Base-by-base conservation (phyloP, 129 eudicot species). In the Pulicaria dysenterica region DNA sequence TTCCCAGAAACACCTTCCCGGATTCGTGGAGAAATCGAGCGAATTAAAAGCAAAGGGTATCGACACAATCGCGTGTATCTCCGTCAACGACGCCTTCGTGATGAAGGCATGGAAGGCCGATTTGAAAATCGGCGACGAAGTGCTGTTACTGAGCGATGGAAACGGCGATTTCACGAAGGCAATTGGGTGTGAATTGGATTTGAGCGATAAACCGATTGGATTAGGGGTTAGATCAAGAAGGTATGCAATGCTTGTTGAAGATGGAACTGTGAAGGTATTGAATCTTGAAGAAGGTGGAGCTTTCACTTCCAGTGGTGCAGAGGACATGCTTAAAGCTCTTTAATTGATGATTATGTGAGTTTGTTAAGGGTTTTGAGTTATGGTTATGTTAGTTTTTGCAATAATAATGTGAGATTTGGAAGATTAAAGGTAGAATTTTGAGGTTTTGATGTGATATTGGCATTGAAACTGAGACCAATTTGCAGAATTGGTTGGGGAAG, bases 241-340 rank as follows among this genome's bases (percentile, higher is more conserved):
- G 78, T 91, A 88, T 53, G 77, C 97, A 0, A 84, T 91, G 97
- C 80, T 85, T 50, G 97, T 86, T 3, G 97, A 86, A 13, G 88
- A 91, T 67, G 96, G 96, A 1, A 80, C 86, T 66, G 97, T 88
- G 3, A 88, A 91, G 76, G 83, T 92, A 7, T 70, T 92, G 81
- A 86, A 92, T 77, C 72, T 92, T 86, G 98, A 92, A 79, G 91
- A 89, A 38, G 98, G 96, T 4, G 98, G 96, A 0, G 91, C 96
- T 38, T 92, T 89, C 19, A 92, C 91, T 38, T 83, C 75, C 7
- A 92, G 98, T 75, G 81, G 98, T 64, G 98, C 98, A 38, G 95
- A 92, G 13, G 96, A 92, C 70, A 76, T 92, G 85, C 98, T 86
- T 48, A 83, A 87, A 68, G 83, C 70, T n/a, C 84, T 85, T 61